Base-by-base conservation (phyloP, 176 grass and related monocot species). In the Musa itinerans region DNA sequence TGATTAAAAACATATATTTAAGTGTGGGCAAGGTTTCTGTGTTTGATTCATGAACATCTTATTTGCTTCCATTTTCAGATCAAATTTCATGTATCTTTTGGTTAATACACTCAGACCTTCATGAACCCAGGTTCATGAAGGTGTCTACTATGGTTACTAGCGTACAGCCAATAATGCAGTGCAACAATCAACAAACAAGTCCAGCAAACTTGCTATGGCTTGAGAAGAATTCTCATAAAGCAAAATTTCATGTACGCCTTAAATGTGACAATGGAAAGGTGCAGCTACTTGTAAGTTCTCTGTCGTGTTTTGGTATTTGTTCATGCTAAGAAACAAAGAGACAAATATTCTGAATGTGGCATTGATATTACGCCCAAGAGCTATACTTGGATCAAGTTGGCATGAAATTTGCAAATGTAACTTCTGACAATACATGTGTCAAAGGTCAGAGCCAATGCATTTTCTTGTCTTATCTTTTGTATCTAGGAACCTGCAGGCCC, bases 41-140 rank as follows among this genome's bases (percentile, higher is more conserved):
- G 25, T 26, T 26, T 26, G 25, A 26, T 26, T 26, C 25, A 26
- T 26, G 25, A 26, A 26, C 25, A 26, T 26, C 22, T 14, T 27
- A 8, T 80, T 63, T 73, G 74, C 24, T 25, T 54, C 1, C 20
- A 73, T 57, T 89, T 91, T 74, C 86, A 98, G 94, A 98, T 81
- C 84, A 85, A 83, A 73, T 91, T 85, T 98, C 90, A 23, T 93
- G 85, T n/a, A 83, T 98, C 50, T 89, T 98, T 85, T 93, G 90
- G 90, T 81, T 93, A 84, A 83, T 98, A 66, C 88, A 87, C 84
- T 78, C 76, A 34, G 88, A 98, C 82, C 82, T 98, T 71, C 90
- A 86, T 87, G 88, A 98, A 87, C 76, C 84, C 15, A 91, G 86
- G 90, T 88, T 54, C 81, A 91, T 82, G 84, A 87, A 80, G 59